Evolutionary conservation across 805 yeast species (phyloP), one percentile per base, ranked within the genome.

Genomic region (Tetrapisispora fleetii): DNA sequence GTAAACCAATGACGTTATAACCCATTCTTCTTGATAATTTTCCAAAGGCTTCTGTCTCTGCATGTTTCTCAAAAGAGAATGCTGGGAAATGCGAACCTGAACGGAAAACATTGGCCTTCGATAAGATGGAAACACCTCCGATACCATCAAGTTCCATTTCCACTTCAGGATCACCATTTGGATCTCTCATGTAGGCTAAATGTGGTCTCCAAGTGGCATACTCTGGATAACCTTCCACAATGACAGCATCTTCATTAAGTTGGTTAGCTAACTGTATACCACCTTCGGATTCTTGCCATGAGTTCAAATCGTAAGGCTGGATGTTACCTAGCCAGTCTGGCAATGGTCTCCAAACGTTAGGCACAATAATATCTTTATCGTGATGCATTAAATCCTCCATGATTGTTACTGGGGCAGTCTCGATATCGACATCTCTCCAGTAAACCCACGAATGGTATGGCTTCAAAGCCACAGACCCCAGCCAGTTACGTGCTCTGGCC

Each of bases 291-390:
- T 93, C 99, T 49, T 87, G 78, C 99, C 99, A 93, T 14, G 97
- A 86, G 68, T 93, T 93, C 62, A 93, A 77, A 67, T 93, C 99
- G 65, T 93, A 93, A 1, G 98, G 89, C 67, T 93, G 99, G 63
- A 86, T 95, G 21, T 58, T 58, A 54, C 79, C 78, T 53, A 93
- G 76, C 68, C 90, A 93, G 42, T 81, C 83, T 2, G 99, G 99
- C 52, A 93, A 73, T 2, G 98, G 99, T 58, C 99, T 76, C 99
- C 99, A 93, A 33, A 93, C 96, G 60, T 93, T 88, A 28, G 88
- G 95, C 37, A 83, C 76, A 64, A 85, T 73, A 16, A 85, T 84
- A 59, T 85, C 95, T 60, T 74, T 81, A 54, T 77, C 76, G 52
- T 71, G 72, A 53, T 76, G 74, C 91, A 85, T 85, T 67, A 85